Evolutionary conservation across 306 rosid species (phyloP).

Genomic region (Calophaca sinica): DNA sequence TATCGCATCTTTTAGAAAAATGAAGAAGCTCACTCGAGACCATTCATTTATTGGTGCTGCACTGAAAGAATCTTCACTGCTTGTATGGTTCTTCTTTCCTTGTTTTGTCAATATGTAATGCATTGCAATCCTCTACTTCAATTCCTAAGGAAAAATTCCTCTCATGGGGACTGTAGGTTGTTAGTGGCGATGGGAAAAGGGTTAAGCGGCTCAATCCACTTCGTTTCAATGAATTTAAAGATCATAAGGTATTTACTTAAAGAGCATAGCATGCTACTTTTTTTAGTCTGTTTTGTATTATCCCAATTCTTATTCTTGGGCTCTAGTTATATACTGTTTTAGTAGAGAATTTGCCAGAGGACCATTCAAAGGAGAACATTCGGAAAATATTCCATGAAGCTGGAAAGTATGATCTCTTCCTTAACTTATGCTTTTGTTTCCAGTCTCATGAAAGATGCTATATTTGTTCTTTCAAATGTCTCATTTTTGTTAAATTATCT

Average conservation of each 20-base stretch:
- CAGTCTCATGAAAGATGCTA: constrained; percentile 31
- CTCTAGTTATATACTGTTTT: constrained; percentile 87
- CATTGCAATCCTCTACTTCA: constrained; percentile 43
- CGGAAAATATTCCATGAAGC: constrained; percentile 74
- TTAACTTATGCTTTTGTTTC: constrained; percentile 22
- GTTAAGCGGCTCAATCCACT: constrained; percentile 83
- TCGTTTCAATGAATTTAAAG: constrained; percentile 60
- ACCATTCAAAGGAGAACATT: constrained; percentile 84
- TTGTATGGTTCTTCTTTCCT: constrained; percentile 60
- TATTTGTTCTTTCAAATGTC: constrained; percentile 28
- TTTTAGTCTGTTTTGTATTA: constrained; percentile 16
- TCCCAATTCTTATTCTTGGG: constrained; percentile 56
- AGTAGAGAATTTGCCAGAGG: constrained; percentile 91
- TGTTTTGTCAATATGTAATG: constrained; percentile 33
- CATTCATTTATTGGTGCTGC: constrained; percentile 66
- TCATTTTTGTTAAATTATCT: constrained; percentile 27
- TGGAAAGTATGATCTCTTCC: constrained; percentile 72
- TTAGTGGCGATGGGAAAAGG: constrained; percentile 81
- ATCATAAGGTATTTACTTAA: constrained; percentile 71
- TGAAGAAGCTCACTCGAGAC: constrained; percentile 76
- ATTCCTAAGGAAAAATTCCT: constrained; percentile 29
- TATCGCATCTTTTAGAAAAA: constrained; percentile 84
- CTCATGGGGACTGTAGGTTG: constrained; percentile 61
- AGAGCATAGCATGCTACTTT: constrained; percentile 40
- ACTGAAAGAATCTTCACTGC: constrained; percentile 79